Percentiles rank a stretch among this genome's conserved stretches.
These are phyloP conservation scores for Fagopyrum homotropicum DNA, from an alignment of 148 eudicot species.

Conservation along the genomic window DNA sequence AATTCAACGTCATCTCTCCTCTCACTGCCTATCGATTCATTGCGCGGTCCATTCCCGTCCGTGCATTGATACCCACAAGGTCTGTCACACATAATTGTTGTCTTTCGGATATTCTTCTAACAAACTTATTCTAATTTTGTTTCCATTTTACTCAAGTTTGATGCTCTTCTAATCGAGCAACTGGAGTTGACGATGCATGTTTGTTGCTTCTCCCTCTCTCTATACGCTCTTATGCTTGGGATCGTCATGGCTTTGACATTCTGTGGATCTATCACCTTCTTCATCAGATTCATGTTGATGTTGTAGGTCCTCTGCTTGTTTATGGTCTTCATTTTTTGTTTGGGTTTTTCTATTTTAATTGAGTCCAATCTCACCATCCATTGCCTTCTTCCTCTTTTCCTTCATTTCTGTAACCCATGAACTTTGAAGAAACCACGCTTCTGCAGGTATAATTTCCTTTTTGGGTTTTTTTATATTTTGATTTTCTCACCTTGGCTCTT, in stretches of 20 bases:
- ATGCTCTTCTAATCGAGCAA: not conserved
- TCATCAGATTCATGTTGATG: constrained; percentile 76
- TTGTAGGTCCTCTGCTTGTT: constrained; percentile 88
- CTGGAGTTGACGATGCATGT: too few species aligned
- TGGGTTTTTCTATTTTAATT: too few species aligned
- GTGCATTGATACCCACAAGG: constrained; percentile 62
- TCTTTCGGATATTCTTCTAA: not conserved
- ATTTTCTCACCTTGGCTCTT: too few species aligned
- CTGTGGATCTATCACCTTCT: constrained; percentile 88
- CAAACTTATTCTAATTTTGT: not conserved
- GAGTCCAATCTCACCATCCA: too few species aligned
- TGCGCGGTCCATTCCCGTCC: constrained; percentile 49
- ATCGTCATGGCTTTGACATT: constrained; percentile 71
- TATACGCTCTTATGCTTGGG: constrained; percentile 54
- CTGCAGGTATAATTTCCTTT: too few species aligned
- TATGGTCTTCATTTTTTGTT: constrained; percentile 67
- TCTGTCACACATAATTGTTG: constrained; percentile 5
- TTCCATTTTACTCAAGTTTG: not conserved
- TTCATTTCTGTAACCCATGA: too few species aligned
- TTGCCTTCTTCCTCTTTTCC: too few species aligned
- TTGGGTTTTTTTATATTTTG: too few species aligned
- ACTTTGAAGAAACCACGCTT: too few species aligned
- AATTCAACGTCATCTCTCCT: not conserved
- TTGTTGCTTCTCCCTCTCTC: too few species aligned
- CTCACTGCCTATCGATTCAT: constrained; percentile 14